These are phyloP conservation scores for Nigrospora sphaerica DNA, from an alignment of 2,329 filamentous ascomycete genomes.

Conservation along the genomic window DNA sequence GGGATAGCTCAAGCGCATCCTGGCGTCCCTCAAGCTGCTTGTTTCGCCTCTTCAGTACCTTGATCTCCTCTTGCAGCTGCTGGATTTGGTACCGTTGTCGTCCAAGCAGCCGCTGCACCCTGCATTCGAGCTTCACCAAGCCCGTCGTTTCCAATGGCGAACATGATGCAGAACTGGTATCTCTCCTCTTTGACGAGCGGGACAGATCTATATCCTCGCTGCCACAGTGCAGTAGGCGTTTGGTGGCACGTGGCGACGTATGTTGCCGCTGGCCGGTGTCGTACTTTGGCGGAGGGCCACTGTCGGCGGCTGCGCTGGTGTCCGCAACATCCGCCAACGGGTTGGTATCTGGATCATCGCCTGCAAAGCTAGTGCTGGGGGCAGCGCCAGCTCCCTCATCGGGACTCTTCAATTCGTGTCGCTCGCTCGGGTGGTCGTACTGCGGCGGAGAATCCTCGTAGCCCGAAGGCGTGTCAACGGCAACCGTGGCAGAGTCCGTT, in stretches of 20 bases:
- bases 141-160: neutral
- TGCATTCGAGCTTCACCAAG: neutral
- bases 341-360: too few species aligned
- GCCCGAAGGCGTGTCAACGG: neutral
- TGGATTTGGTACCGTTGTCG: neutral
- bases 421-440: neutral
- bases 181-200: neutral
- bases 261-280: neutral
- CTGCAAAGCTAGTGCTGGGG: neutral
- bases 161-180: neutral
- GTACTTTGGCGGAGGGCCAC: neutral
- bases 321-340: too few species aligned
- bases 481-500: neutral
- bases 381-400: neutral
- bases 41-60: neutral
- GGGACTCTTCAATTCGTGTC: neutral
- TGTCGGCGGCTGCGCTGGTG: neutral
- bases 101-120: neutral
- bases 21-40: neutral
- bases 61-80: neutral
- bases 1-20: neutral
- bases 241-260: neutral
- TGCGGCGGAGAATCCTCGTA: neutral
- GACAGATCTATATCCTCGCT: neutral
- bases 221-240: neutral